These are phyloP conservation scores for Ochetophila trinervis DNA, from an alignment of 306 rosid genomes.

Conservation along the genomic window DNA sequence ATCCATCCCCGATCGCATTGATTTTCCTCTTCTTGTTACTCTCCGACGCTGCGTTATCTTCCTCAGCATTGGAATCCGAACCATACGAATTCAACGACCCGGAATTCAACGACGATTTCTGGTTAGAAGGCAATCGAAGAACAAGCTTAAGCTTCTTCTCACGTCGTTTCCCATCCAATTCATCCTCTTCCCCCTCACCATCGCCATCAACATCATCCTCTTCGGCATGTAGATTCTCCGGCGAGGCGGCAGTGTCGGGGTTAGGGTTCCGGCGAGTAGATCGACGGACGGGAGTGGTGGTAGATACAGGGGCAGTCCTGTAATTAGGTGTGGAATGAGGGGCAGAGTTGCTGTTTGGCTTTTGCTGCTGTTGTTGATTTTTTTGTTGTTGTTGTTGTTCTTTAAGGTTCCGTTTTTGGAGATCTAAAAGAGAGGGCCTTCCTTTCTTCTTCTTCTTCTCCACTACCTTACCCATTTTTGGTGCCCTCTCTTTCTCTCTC, in stretches of 20 bases:
- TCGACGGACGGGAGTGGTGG: conserved; percentile 39
- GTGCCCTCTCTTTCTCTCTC: conserved; percentile 29
- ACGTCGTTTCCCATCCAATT: conserved; percentile 39
- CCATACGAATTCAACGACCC: conserved; percentile 37
- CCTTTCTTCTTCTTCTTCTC: conserved; percentile 78
- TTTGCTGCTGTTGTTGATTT: conserved; percentile 16
- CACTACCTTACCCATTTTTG: conserved; percentile 66
- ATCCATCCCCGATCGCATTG: conserved; percentile 47
- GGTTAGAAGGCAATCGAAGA: conserved; percentile 40
- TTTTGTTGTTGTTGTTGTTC: conserved; percentile 36
- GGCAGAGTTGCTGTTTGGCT: conserved; percentile 25
- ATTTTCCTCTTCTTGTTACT: conserved; percentile 42
- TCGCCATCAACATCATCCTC: conserved; percentile 23
- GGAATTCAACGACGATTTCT: conserved; percentile 45
- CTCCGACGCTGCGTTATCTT: conserved; percentile 29
- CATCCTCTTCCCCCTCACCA: conserved; percentile 19
- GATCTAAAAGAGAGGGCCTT: conserved; percentile 70
- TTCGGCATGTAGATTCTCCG: conserved; percentile 3
- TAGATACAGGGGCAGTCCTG: conserved; percentile 23
- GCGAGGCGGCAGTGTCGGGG: conserved; percentile 18
- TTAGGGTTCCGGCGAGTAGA: conserved; percentile 67
- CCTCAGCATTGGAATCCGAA: conserved; percentile 48
- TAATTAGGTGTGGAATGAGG: conserved; percentile 40
- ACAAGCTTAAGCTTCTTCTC: conserved; percentile 65
- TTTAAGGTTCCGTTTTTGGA: conserved; percentile 53